Conservation (phyloP, 1,284 basidiomycete species). For the Puccinia polysora region DNA sequence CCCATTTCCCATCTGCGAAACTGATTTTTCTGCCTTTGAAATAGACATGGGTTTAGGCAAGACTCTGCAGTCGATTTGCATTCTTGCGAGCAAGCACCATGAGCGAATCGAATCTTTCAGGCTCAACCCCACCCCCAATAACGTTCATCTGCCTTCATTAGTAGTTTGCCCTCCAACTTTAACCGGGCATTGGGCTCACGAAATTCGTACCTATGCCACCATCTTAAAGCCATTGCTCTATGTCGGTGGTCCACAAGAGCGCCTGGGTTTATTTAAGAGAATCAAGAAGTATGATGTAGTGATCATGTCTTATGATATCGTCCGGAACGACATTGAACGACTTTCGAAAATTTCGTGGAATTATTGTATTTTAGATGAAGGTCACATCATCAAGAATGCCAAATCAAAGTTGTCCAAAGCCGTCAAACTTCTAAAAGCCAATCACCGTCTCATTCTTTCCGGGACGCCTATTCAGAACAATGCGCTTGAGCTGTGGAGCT, state of each 20-base stretch:
- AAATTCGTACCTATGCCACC: slow-evolving; percentile 86
- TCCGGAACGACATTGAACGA: slow-evolving; percentile 84
- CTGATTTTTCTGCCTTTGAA: slow-evolving; percentile 24
- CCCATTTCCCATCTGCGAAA: background rate
- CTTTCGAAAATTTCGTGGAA: slow-evolving; percentile 77
- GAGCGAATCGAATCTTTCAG: slow-evolving; percentile 72
- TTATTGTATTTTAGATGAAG: slow-evolving; percentile 97
- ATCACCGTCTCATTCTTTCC: slow-evolving; percentile 88
- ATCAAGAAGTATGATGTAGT: slow-evolving; percentile 75
- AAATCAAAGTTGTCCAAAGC: slow-evolving; percentile 97
- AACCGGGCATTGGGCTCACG: slow-evolving; percentile 97
- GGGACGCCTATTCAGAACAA: slow-evolving; percentile 99
- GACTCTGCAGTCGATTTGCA: slow-evolving; percentile 96
- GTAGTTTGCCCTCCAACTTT: slow-evolving; percentile 96
- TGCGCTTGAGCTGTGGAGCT: slow-evolving; percentile 93
- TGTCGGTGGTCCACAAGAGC: slow-evolving; percentile 80
- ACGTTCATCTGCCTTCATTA: slow-evolving; percentile 82
- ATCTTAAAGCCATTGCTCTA: slow-evolving; percentile 82
- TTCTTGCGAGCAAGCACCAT: slow-evolving; percentile 86
- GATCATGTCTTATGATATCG: slow-evolving; percentile 95
- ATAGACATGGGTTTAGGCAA: slow-evolving; percentile 98
- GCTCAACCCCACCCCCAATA: slow-evolving; percentile 68
- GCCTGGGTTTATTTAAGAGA: slow-evolving; percentile 66
- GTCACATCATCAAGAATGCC: slow-evolving; percentile 96
- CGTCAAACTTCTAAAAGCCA: slow-evolving; percentile 81